Conservation (phyloP, 2,329 filamentous ascomycete species). For the Trichocomaceae sp. region DNA sequence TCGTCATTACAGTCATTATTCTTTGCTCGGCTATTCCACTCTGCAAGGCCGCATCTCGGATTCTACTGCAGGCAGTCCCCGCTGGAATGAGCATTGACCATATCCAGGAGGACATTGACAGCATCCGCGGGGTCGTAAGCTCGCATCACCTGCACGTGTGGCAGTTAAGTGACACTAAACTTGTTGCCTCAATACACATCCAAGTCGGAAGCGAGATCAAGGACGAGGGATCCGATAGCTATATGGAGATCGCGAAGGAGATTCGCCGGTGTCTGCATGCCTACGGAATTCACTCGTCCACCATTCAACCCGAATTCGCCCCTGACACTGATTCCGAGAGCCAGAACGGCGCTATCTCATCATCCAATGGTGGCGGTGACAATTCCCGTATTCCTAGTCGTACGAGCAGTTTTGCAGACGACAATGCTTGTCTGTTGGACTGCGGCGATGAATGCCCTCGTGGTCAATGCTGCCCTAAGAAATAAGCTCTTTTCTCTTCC, state of each 20-base stretch:
- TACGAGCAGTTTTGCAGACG: slow-evolving; percentile 32
- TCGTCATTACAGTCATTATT: slow-evolving; percentile 80
- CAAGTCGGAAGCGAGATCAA: slow-evolving; percentile 87
- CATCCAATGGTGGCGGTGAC: background rate
- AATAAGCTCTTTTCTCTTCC: slow-evolving; percentile 14
- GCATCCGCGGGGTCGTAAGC: slow-evolving; percentile 75
- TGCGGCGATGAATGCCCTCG: slow-evolving; percentile 42
- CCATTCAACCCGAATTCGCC: slow-evolving; percentile 84
- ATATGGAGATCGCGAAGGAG: slow-evolving; percentile 82
- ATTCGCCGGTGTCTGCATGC: slow-evolving; percentile 85
- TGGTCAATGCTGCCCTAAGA: slow-evolving; percentile 38
- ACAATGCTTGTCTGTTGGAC: slow-evolving; percentile 41
- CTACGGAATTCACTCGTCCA: slow-evolving; percentile 94
- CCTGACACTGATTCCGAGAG: slow-evolving; percentile 32
- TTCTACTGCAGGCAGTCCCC: slow-evolving; percentile 89
- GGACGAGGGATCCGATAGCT: slow-evolving; percentile 66
- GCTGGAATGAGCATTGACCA: slow-evolving; percentile 81
- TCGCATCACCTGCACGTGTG: slow-evolving; percentile 97
- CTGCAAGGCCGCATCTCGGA: slow-evolving; percentile 56
- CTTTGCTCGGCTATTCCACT: slow-evolving; percentile 47
- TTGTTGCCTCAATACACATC: slow-evolving; percentile 88
- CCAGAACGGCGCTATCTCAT: background rate
- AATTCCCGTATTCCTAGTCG: slow-evolving; percentile 23
- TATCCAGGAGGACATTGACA: slow-evolving; percentile 84
- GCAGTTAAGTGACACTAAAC: slow-evolving; percentile 92